These are phyloP conservation scores for Solanum bukasovii DNA, from an alignment of 257 asterid species.

Conservation along the genomic window DNA sequence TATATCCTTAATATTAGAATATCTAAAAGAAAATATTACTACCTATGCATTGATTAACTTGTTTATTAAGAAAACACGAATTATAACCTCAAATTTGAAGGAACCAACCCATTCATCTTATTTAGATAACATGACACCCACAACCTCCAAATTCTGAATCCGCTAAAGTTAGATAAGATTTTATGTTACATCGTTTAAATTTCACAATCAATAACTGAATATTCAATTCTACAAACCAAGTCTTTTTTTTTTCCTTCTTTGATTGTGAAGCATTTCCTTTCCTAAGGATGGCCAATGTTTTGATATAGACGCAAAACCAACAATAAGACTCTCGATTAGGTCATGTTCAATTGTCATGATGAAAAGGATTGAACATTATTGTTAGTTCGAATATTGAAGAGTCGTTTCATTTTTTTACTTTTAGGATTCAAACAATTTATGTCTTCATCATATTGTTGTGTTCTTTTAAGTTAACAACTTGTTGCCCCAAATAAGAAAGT, in stretches of 20 bases:
- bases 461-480: background rate
- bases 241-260: background rate
- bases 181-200: too few species aligned
- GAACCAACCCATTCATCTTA: too few species aligned
- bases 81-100: too few species aligned
- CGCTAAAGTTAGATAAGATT: too few species aligned
- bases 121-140: too few species aligned
- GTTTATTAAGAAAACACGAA: too few species aligned
- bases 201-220: background rate
- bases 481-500: background rate
- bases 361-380: background rate
- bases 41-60: too few species aligned
- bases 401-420: background rate
- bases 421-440: background rate
- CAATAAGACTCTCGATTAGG: background rate
- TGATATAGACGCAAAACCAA: background rate
- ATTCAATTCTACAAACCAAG: background rate
- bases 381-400: background rate
- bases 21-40: too few species aligned
- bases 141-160: too few species aligned
- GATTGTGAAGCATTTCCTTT: background rate
- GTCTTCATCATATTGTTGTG: background rate
- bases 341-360: background rate
- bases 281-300: background rate
- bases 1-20: too few species aligned